Conservation (phyloP, 345 rosid genomes). For the Ailanthus altissimus region DNA sequence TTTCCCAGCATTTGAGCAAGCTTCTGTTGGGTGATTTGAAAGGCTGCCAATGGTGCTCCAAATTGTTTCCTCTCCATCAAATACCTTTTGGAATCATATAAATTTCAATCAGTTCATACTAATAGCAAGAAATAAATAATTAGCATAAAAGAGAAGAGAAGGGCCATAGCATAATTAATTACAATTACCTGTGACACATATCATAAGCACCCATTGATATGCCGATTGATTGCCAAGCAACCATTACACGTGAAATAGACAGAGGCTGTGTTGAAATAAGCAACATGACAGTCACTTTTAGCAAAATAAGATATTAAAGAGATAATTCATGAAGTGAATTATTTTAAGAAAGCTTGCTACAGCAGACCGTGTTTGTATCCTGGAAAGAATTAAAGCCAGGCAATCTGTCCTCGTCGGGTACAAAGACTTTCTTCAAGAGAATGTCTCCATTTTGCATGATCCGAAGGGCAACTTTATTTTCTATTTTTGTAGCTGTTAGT, state of each 20-base stretch:
- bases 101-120: conserved; percentile 9
- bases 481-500: conserved; percentile 72
- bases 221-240: conserved; percentile 93
- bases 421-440: conserved; percentile 68
- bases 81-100: conserved; percentile 53
- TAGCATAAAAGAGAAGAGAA: background rate
- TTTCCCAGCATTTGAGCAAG: conserved; percentile 84
- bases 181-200: conserved; percentile 81
- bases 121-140: conserved; percentile 4
- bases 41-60: conserved; percentile 94
- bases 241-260: conserved; percentile 90
- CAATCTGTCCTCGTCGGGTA: conserved; percentile 82
- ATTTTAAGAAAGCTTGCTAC: conserved; percentile 9
- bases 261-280: conserved; percentile 47
- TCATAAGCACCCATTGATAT: conserved; percentile 91
- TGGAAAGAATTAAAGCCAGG: conserved; percentile 87
- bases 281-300: background rate
- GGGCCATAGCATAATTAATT: background rate
- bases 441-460: conserved; percentile 98
- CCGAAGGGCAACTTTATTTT: conserved; percentile 84
- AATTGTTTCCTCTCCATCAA: conserved; percentile 90
- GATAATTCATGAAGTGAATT: no score
- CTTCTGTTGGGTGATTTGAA: conserved; percentile 86
- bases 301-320: no score
- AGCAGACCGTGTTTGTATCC: conserved; percentile 78